Conservation (phyloP, 257 asterid species). For the Hygrophila difformis region DNA sequence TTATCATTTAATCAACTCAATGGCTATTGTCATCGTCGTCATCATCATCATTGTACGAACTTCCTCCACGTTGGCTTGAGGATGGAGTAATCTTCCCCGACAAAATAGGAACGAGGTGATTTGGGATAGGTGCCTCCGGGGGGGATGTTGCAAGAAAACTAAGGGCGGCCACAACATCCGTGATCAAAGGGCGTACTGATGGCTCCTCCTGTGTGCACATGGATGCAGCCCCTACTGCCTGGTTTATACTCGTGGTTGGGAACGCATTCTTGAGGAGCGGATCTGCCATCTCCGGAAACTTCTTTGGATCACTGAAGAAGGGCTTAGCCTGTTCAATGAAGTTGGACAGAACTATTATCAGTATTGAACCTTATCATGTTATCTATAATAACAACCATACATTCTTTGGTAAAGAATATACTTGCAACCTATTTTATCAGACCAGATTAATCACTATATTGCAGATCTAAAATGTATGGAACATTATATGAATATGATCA, state of each 20-base stretch:
- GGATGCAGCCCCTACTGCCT: slow-evolving; percentile 72
- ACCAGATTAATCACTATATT: too few species aligned
- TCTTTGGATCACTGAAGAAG: slow-evolving; percentile 45
- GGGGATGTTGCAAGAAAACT: slow-evolving; percentile 49
- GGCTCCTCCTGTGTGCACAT: slow-evolving; percentile 85
- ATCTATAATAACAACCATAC: too few species aligned
- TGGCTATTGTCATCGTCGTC: too few species aligned
- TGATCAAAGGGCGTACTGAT: slow-evolving; percentile 55
- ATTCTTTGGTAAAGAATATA: too few species aligned
- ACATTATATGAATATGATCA: too few species aligned
- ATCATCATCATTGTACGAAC: too few species aligned
- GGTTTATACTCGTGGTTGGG: slow-evolving; percentile 49
- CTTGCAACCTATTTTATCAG: too few species aligned
- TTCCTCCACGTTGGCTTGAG: too few species aligned
- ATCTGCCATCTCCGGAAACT: slow-evolving; percentile 63
- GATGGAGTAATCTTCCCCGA: too few species aligned
- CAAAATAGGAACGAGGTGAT: slow-evolving; percentile 24
- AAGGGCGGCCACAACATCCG: slow-evolving; percentile 60
- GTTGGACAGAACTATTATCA: background rate
- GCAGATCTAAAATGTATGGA: too few species aligned
- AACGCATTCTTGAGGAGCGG: slow-evolving; percentile 38
- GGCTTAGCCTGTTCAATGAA: slow-evolving; percentile 47
- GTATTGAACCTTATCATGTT: too few species aligned
- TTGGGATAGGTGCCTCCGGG: slow-evolving; percentile 41
- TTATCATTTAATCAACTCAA: too few species aligned